A percentile compares a stretch with the other conserved stretches of the same genome.
Evolutionary conservation across 2,329 filamentous ascomycete species (phyloP).

Genomic region (Alternaria triticina): DNA sequence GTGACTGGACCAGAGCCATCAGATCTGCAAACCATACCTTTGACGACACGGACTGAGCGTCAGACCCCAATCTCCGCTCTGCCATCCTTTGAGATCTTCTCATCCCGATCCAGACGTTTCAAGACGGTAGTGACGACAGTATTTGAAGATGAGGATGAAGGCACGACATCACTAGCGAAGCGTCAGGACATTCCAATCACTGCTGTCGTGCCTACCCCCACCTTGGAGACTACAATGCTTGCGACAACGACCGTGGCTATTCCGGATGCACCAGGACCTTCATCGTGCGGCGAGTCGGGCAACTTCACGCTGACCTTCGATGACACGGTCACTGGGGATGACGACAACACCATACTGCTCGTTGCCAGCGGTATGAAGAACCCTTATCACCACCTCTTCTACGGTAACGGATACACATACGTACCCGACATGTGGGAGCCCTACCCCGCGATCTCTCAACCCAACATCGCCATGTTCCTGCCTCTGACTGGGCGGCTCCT

Average conservation of each 20-base stretch:
- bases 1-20: conserved; percentile 33
- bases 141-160: conserved; percentile 3
- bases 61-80: conserved; percentile 31
- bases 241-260: background rate
- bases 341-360: conserved; percentile 42
- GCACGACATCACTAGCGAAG: background rate
- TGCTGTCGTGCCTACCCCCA: background rate
- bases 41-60: conserved; percentile 31
- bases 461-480: conserved; percentile 57
- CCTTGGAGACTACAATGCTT: background rate
- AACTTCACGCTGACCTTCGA: conserved; percentile 50
- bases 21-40: conserved; percentile 23
- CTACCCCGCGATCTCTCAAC: conserved; percentile 54
- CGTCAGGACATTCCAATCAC: background rate
- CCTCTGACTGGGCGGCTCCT: conserved; percentile 41
- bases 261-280: conserved; percentile 19
- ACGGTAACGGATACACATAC: conserved; percentile 59
- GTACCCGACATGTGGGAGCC: conserved; percentile 54
- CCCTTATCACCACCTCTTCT: conserved; percentile 60
- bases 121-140: conserved; percentile 19
- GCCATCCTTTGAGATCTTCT: conserved; percentile 23
- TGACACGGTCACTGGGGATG: conserved; percentile 26
- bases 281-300: conserved; percentile 53
- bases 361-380: conserved; percentile 51
- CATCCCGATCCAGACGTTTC: conserved; percentile 16